Percentiles rank a stretch among this genome's conserved stretches.
phyloP scores from a whole-genome alignment of 805 yeast species.

The Komagataella phaffii region DNA sequence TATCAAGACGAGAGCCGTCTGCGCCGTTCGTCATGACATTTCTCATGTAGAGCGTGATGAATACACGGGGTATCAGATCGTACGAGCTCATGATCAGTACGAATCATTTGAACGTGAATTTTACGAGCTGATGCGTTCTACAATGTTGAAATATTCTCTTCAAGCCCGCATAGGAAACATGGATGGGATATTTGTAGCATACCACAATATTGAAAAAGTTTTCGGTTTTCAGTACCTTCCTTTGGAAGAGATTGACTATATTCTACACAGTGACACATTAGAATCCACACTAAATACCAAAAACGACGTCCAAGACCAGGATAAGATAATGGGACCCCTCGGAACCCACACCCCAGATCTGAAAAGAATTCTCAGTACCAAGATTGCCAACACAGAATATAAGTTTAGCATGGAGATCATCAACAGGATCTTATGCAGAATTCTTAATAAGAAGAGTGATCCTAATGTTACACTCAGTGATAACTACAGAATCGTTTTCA shows the following conservation, averaged over 20 bases:
- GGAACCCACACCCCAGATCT: not conserved
- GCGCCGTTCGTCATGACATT: conserved; percentile 71
- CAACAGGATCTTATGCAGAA: not conserved
- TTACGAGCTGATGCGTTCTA: conserved; percentile 60
- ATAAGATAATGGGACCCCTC: not conserved
- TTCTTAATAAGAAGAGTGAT: not conserved
- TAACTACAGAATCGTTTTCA: not conserved
- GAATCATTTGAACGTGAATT: conserved; percentile 81
- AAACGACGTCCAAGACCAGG: not conserved
- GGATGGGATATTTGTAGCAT: conserved; percentile 94
- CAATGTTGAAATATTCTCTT: conserved; percentile 70
- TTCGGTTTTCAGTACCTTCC: conserved; percentile 91
- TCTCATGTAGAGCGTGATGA: conserved; percentile 30
- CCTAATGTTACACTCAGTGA: not conserved
- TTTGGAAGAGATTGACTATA: conserved; percentile 52
- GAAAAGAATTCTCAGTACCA: not conserved
- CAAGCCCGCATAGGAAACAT: conserved; percentile 93
- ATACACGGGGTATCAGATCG: conserved; percentile 52
- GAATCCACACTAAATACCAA: not conserved
- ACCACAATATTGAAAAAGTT: conserved; percentile 66
- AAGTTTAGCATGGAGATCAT: not conserved
- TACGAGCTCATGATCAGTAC: conserved; percentile 43
- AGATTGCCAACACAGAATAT: not conserved
- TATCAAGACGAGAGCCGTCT: conserved; percentile 81
- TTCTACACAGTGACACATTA: conserved; percentile 28